Evolutionary conservation across 169 alveolate genomes (phyloP), one percentile per base, ranked within the genome.

Genomic region (Plasmodium knowlesi): DNA sequence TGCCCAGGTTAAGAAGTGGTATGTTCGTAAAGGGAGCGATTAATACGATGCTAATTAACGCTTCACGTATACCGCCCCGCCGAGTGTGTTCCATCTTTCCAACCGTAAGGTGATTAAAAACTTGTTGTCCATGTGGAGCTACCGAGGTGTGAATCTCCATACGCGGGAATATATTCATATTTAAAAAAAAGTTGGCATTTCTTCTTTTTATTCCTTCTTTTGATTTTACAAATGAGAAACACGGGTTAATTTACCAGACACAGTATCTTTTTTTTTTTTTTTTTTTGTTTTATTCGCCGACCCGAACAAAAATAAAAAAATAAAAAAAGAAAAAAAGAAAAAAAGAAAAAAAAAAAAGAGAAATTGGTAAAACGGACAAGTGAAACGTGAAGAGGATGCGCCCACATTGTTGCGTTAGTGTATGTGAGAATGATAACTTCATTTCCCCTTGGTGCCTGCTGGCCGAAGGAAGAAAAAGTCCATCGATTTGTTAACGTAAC

Each of bases 401-500:
- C 19, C 57, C 57, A 78, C 25, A 78, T 5, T n/a, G 43, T 37
- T 30, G 53, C 39, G 53, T n/a, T n/a, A n/a, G n/a, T n/a, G n/a
- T n/a, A n/a, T n/a, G n/a, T 37, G 53, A 30, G 53, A 3, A 28
- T 32, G 28, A 14, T 41, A 43, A 28, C 57, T 80, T 25, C 28
- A 19, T 9, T 57, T 54, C 39, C 16, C 71, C 22, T 61, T 83
- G 61, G 70, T 53, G 19, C 37, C 76, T 73, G 37, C 28, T 9
- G 16, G 74, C n/a, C 34, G 74, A 32, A 22, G 34, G 54, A 74
- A 74, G 30, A 74, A 39, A 14, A 57, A 74, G 54, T 88, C 61
- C 54, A 88, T 88, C n/a, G 19, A 34, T 61, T n/a, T 37, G 34
- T 88, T 88, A 12, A 88, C 32, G 39, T 78, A 88, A 88, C 71